Evolutionary conservation across 2,329 filamentous ascomycete genomes (phyloP).

Genomic region (Botrytis paeoniae): DNA sequence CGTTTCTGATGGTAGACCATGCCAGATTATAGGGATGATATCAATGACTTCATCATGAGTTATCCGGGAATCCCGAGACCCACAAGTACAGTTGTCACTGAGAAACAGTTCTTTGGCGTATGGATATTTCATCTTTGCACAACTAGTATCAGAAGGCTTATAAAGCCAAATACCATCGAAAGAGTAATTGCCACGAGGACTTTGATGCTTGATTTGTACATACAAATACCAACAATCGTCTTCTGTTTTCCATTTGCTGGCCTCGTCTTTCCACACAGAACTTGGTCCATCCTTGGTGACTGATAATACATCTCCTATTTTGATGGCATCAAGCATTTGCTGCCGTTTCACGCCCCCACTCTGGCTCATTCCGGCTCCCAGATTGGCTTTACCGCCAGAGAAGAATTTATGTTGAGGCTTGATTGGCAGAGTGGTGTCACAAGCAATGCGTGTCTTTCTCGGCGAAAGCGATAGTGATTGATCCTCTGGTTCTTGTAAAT

Average conservation of each 20-base stretch:
- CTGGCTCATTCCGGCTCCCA: not conserved
- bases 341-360: constrained; percentile 15
- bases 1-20: constrained; percentile 44
- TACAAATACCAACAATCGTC: constrained; percentile 67
- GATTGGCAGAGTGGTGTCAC: not conserved
- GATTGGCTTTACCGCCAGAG: not conserved
- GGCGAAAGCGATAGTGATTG: not conserved
- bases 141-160: constrained; percentile 66
- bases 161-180: constrained; percentile 76
- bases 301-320: constrained; percentile 49
- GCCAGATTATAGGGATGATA: constrained; percentile 58
- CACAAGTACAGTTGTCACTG: constrained; percentile 72
- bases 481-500: constrained; percentile 30
- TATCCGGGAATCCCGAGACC: constrained; percentile 41
- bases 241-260: constrained; percentile 43
- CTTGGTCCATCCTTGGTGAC: constrained; percentile 44
- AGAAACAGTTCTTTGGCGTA: constrained; percentile 72
- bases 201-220: constrained; percentile 55
- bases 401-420: not conserved
- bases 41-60: constrained; percentile 53
- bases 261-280: constrained; percentile 55
- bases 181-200: constrained; percentile 39
- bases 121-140: constrained; percentile 65
- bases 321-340: constrained; percentile 49
- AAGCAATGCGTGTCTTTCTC: constrained; percentile 6